Evolutionary conservation across 208 protist genomes (phyloP).

Genomic region (Entamoeba histolytica): DNA sequence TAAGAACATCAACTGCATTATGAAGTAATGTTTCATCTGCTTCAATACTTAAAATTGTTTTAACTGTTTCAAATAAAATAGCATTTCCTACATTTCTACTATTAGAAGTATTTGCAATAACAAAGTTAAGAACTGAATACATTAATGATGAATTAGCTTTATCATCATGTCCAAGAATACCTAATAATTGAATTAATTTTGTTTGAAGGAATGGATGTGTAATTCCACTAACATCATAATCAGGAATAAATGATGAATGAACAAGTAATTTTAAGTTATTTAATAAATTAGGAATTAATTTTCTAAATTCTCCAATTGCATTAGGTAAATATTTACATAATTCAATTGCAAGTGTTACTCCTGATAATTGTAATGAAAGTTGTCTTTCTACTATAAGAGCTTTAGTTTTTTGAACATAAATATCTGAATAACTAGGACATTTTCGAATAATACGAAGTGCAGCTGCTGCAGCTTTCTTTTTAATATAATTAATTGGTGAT

Average conservation of each 20-base stretch:
- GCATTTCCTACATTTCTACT: slow-evolving; percentile 4
- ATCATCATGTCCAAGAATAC: background rate
- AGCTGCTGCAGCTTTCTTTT: slow-evolving; percentile 72
- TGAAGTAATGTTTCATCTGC: background rate
- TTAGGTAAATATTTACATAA: background rate
- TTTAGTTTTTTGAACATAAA: slow-evolving; percentile 52
- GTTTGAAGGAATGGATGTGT: slow-evolving; percentile 1
- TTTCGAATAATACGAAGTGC: slow-evolving; percentile 60
- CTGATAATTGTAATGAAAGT: slow-evolving; percentile 7
- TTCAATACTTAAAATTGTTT: background rate
- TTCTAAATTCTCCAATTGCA: background rate
- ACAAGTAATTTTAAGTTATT: background rate
- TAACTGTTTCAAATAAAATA: background rate
- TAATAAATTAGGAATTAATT: background rate
- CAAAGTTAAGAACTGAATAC: background rate
- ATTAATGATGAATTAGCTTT: background rate
- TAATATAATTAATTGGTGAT: slow-evolving; percentile 55
- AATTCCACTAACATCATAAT: slow-evolving; percentile 3
- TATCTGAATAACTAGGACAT: slow-evolving; percentile 67
- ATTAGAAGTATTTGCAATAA: background rate
- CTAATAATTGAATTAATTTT: background rate
- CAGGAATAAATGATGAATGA: background rate
- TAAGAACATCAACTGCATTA: background rate
- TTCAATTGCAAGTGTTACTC: background rate
- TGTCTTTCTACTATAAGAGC: slow-evolving; percentile 44